Evolutionary conservation across 2,329 filamentous ascomycete genomes (phyloP).

Genomic region (Botrytis medusae): DNA sequence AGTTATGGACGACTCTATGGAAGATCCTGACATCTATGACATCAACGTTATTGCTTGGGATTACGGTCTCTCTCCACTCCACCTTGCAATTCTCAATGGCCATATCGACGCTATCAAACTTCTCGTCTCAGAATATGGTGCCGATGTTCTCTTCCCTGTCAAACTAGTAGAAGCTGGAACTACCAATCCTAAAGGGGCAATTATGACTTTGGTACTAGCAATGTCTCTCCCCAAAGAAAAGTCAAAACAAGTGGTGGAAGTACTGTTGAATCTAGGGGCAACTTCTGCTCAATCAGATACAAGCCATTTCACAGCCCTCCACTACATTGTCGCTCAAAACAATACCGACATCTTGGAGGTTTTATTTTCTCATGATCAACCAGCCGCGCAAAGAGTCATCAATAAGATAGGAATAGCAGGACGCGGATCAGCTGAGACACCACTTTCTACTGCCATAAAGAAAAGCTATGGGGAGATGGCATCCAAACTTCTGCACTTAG

Average conservation of each 20-base stretch:
- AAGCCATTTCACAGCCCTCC: conserved; percentile 62
- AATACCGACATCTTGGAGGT: conserved; percentile 50
- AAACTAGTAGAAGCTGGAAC: conserved; percentile 47
- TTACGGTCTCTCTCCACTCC: conserved; percentile 68
- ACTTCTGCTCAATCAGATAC: conserved; percentile 71
- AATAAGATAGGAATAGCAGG: conserved; percentile 58
- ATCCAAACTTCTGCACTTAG: conserved; percentile 61
- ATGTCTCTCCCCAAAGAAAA: conserved; percentile 61
- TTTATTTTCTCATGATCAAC: conserved; percentile 56
- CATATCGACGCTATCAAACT: conserved; percentile 67
- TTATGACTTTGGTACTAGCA: conserved; percentile 70
- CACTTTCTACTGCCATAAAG: conserved; percentile 60
- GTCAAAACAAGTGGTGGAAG: conserved; percentile 62
- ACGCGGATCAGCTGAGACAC: conserved; percentile 47
- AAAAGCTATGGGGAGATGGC: conserved; percentile 54
- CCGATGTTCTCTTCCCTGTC: conserved; percentile 72
- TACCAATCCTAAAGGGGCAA: conserved; percentile 53
- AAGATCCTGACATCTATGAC: conserved; percentile 77
- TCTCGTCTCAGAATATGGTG: conserved; percentile 72
- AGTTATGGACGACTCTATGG: conserved; percentile 55
- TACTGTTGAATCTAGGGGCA: conserved; percentile 68
- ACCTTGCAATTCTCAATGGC: conserved; percentile 74
- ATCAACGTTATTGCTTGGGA: conserved; percentile 82
- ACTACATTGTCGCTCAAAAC: conserved; percentile 58
- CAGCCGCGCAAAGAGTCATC: conserved; percentile 61